Evolutionary conservation across 495 filamentous ascomycete species (phyloP).

Genomic region (Wilcoxina mikolae): DNA sequence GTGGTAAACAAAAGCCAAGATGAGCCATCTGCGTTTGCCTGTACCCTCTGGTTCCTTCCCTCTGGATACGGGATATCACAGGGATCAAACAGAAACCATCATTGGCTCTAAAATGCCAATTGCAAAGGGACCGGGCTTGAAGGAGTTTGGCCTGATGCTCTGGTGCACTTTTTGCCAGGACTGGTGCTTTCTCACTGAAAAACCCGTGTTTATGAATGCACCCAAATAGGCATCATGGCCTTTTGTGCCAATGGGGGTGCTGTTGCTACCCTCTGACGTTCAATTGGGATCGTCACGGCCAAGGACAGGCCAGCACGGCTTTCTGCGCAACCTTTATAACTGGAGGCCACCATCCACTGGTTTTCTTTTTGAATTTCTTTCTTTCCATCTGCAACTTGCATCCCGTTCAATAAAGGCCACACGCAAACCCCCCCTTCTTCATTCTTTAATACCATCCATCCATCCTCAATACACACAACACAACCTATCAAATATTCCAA

Average conservation of each 20-base stretch:
- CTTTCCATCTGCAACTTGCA: constrained; percentile 8
- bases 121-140: not conserved
- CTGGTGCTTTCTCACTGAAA: no score
- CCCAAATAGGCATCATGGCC: not conserved
- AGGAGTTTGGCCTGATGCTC: not conserved
- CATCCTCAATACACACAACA: constrained; percentile 6
- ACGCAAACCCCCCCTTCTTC: constrained; percentile 1
- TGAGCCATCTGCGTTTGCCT: not conserved
- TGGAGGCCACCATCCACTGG: constrained; percentile 5
- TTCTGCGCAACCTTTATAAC: constrained; percentile 14
- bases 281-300: not conserved
- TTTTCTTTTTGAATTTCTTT: constrained; percentile 5
- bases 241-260: not conserved
- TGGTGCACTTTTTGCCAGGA: no score
- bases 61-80: not conserved
- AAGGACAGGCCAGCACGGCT: not conserved
- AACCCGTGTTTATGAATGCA: no score
- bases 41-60: not conserved
- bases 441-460: constrained; percentile 3
- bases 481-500: constrained; percentile 11
- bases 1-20: not conserved
- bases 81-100: not conserved
- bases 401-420: no score
- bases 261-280: not conserved
- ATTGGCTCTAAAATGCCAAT: not conserved